Evolutionary conservation across 1,284 basidiomycete species (phyloP).

Genomic region (Tremellales sp.): DNA sequence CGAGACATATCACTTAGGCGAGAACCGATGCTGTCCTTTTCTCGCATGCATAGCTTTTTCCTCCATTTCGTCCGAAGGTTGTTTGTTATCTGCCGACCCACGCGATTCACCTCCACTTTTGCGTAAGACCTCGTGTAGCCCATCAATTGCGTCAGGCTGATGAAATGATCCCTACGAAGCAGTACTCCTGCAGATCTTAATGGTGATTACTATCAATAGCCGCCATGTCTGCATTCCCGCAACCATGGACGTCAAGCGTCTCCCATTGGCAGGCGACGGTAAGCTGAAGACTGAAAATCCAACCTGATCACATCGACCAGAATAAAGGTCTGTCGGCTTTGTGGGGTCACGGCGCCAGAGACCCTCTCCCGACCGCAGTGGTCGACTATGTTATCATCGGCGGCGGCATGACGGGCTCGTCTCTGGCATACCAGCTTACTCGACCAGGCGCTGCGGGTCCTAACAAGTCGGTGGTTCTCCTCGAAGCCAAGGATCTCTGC

Average conservation of each 20-base stretch:
- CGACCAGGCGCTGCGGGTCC: slow-evolving; percentile 17
- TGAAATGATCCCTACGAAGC: no score
- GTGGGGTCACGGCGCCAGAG: slow-evolving; percentile 23
- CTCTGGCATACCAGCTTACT: slow-evolving; percentile 34
- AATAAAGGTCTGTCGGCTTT: slow-evolving; percentile 24
- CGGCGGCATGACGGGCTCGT: slow-evolving; percentile 23
- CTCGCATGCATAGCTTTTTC: no score
- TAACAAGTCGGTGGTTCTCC: slow-evolving; percentile 25
- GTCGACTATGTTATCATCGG: slow-evolving; percentile 29
- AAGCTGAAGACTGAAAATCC: not conserved
- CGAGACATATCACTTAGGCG: no score
- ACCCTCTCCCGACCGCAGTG: slow-evolving; percentile 14
- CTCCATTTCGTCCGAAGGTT: no score
- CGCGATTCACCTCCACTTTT: no score
- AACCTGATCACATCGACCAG: not conserved
- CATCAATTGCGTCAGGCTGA: no score
- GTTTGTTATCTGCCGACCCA: no score
- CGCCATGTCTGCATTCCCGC: slow-evolving; percentile 15
- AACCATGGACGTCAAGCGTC: slow-evolving; percentile 28
- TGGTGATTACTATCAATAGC: no score
- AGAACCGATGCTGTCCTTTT: no score
- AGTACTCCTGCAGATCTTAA: not conserved
- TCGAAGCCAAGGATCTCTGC: slow-evolving; percentile 41
- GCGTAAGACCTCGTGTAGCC: no score
- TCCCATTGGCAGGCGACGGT: slow-evolving; percentile 38